These are phyloP conservation scores for Lantana camara DNA, from an alignment of 257 asterid genomes.

Conservation along the genomic window DNA sequence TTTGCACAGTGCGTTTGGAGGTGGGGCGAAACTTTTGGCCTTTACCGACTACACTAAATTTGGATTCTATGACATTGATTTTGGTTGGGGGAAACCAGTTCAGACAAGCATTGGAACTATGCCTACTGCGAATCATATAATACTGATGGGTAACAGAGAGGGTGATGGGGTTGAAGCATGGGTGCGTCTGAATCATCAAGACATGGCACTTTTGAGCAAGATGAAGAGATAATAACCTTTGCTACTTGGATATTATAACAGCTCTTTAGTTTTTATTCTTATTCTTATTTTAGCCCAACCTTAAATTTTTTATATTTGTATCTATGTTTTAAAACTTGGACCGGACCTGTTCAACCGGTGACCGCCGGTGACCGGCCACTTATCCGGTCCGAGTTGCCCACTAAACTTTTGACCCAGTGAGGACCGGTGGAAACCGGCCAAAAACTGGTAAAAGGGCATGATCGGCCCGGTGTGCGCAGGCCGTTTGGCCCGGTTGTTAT, in stretches of 20 bases:
- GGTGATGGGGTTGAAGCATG: constrained; percentile 40
- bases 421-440: no score
- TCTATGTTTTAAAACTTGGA: no score
- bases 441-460: no score
- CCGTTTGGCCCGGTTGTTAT: no score
- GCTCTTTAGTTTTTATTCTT: no score
- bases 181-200: constrained; percentile 22
- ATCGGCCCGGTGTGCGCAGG: no score
- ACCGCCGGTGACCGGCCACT: no score
- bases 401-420: no score
- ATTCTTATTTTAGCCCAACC: no score
- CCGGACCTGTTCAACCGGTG: no score
- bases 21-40: neutral
- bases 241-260: neutral
- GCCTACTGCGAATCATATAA: neutral
- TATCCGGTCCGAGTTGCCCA: no score
- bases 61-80: constrained; percentile 35
- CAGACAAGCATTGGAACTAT: constrained; percentile 17
- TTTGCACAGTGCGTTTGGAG: neutral
- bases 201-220: constrained; percentile 28
- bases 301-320: no score
- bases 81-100: constrained; percentile 44
- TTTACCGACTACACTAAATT: constrained; percentile 42
- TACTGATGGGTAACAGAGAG: constrained; percentile 8
- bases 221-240: constrained; percentile 5